Base-by-base conservation (phyloP, 2,329 filamentous ascomycete species). In the Fusarium sp. region DNA sequence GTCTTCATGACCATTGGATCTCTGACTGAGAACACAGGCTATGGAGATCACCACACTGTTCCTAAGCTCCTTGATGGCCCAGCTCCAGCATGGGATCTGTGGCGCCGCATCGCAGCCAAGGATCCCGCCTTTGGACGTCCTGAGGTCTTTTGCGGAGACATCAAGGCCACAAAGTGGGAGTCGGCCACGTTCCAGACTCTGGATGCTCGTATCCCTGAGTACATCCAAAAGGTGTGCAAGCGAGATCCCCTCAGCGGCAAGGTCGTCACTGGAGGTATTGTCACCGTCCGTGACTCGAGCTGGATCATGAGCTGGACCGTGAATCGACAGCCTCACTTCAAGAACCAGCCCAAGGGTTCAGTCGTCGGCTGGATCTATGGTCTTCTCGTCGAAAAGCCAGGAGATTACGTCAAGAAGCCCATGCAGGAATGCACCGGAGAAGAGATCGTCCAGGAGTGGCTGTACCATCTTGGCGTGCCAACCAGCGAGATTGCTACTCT, bases 131-230 rank as follows among this genome's bases (percentile, higher is more conserved):
- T 72, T 54, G 70, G 70, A 10, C 70, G 48, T 10, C 70, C 70
- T 16, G 70, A 72, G 5, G 70, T 72, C 37, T 70, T 72, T 30
- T 60, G 67, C 25, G 60, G 63, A 27, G 25, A 72, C 27, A 72
- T 70, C 23, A 27, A 64, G 11, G 63, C 66, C 48, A 84, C 82
- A 8, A 82, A 81, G 27, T 80, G 84, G 77, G 81, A 83, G 65
- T 83, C 82, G 0, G 85, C 85, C 34, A 85, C 85, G 6, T 78
- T 85, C 30, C 80, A 77, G 13, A 86, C 84, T 0, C 75, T 84
- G 6, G 80, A 81, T 43, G 76, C 77, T 37, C 71, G 71, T 16
- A 76, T 76, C 32, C 71, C 69, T 0, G 48, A 45, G 27, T 74
- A 76, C 45, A 73, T 59, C 56, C 56, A 59, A 39, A 59, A 59